Evolutionary conservation across 768 basidiomycete species (phyloP).

Genomic region (Hericium erinaceus): DNA sequence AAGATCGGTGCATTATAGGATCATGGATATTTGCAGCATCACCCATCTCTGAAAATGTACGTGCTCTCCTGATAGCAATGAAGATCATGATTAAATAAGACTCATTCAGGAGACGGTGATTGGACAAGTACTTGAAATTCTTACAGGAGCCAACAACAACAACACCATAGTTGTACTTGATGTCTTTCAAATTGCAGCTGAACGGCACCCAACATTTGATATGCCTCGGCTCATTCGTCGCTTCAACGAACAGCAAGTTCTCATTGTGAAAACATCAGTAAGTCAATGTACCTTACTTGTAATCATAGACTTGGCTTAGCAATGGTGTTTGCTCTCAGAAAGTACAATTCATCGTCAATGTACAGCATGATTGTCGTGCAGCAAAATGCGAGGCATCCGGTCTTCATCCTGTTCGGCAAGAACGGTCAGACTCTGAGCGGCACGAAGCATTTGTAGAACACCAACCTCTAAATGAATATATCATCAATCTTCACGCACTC

Average conservation of each 20-base stretch:
- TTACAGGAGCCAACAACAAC: no score
- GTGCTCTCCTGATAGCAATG: no score
- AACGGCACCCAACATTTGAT: not conserved
- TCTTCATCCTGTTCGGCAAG: not conserved
- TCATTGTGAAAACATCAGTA: not conserved
- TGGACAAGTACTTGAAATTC: no score
- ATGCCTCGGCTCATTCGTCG: not conserved
- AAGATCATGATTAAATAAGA: no score
- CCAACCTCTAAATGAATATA: no score
- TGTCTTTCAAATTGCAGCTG: not conserved
- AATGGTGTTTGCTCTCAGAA: no score
- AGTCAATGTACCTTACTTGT: not conserved
- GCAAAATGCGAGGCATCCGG: not conserved
- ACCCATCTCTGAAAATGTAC: no score
- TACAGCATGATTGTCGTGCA: not conserved
- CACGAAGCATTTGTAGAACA: no score
- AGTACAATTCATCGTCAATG: not conserved
- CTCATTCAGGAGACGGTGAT: no score
- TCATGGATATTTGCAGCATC: no score
- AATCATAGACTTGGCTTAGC: not conserved
- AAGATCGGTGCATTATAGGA: no score
- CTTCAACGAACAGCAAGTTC: not conserved
- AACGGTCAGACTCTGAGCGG: not conserved
- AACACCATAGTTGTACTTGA: not conserved
- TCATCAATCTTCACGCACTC: not conserved